A percentile compares a stretch with the other conserved stretches of the same genome.
These are phyloP conservation scores for Xylariaceae sp. DNA, from an alignment of 2,329 filamentous ascomycete species.

Conservation along the genomic window DNA sequence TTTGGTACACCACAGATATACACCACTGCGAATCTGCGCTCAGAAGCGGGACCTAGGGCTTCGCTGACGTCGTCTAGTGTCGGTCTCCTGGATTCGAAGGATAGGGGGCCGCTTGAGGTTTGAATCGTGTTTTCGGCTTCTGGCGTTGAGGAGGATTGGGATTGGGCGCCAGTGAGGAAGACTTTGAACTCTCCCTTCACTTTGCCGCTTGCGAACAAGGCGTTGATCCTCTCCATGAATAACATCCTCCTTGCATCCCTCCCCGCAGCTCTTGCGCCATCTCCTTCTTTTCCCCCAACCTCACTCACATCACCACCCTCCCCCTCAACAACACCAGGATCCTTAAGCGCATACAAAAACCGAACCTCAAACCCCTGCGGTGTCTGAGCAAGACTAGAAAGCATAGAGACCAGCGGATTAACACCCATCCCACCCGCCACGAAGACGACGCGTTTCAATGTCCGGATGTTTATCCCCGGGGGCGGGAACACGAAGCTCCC, in stretches of 20 bases:
- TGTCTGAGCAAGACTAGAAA: slow-evolving; percentile 30
- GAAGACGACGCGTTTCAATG: slow-evolving; percentile 63
- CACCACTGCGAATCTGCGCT: slow-evolving; percentile 46
- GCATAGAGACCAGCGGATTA: slow-evolving; percentile 76
- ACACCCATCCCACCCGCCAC: slow-evolving; percentile 81
- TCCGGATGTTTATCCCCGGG: slow-evolving; percentile 38
- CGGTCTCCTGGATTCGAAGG: slow-evolving; percentile 41
- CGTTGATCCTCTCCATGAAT: slow-evolving; percentile 49
- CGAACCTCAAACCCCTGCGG: slow-evolving; percentile 42
- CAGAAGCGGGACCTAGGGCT: slow-evolving; percentile 36
- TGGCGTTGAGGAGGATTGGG: not conserved
- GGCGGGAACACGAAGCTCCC: slow-evolving; percentile 82
- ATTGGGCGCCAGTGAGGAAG: slow-evolving; percentile 42
- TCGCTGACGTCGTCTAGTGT: slow-evolving; percentile 39
- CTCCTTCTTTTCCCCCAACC: too few relatives aligned
- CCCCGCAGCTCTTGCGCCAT: too few relatives aligned
- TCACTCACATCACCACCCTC: too few relatives aligned
- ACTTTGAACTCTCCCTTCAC: slow-evolving; percentile 43
- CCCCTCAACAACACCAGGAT: slow-evolving; percentile 17
- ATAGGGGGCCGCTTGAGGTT: slow-evolving; percentile 24
- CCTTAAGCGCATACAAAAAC: slow-evolving; percentile 61
- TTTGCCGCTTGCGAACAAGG: slow-evolving; percentile 37
- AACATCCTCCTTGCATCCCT: slow-evolving; percentile 38
- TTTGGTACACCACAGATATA: slow-evolving; percentile 67
- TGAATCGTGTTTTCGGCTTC: not conserved